Conservation (phyloP, 2,329 filamentous ascomycete species). For the Teratosphaeria nubilosa region DNA sequence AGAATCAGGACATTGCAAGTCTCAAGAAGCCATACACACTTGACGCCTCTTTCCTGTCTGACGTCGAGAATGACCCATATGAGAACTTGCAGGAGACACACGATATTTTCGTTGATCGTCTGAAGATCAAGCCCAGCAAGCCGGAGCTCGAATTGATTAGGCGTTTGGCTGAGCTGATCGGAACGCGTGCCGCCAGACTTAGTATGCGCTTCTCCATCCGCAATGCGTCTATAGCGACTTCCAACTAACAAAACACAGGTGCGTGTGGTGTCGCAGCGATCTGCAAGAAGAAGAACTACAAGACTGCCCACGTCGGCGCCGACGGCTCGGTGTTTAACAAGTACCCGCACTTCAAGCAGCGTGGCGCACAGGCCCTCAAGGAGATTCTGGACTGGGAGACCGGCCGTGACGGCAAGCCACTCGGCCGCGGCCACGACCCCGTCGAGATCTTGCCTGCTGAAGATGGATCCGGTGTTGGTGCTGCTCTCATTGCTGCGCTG, state of each 20-base stretch:
- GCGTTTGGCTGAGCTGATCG: conserved; percentile 84
- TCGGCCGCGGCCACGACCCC: conserved; percentile 57
- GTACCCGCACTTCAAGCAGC: conserved; percentile 94
- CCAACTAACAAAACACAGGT: background rate
- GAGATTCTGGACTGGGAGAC: conserved; percentile 93
- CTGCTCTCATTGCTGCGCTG: conserved; percentile 76
- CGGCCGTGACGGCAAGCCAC: conserved; percentile 53
- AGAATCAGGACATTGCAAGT: conserved; percentile 67
- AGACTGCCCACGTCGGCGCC: conserved; percentile 84
- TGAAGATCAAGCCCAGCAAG: conserved; percentile 59
- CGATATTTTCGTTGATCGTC: conserved; percentile 68
- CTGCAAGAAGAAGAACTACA: conserved; percentile 87
- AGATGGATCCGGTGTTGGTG: conserved; percentile 94
- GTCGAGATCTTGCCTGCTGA: conserved; percentile 82
- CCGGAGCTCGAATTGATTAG: conserved; percentile 84
- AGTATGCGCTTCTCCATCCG: conserved; percentile 35
- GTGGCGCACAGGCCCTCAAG: conserved; percentile 76
- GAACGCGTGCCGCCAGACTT: conserved; percentile 83
- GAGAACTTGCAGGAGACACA: conserved; percentile 87
- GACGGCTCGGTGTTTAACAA: conserved; percentile 99
- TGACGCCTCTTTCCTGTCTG: conserved; percentile 85
- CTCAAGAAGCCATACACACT: conserved; percentile 81
- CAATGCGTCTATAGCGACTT: too few relatives aligned
- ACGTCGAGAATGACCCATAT: conserved; percentile 87
- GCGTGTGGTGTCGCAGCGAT: conserved; percentile 94